Percentiles rank a stretch among this genome's conserved stretches.
phyloP scores from a whole-genome alignment of 768 basidiomycete species.

The Epithele typhae region DNA sequence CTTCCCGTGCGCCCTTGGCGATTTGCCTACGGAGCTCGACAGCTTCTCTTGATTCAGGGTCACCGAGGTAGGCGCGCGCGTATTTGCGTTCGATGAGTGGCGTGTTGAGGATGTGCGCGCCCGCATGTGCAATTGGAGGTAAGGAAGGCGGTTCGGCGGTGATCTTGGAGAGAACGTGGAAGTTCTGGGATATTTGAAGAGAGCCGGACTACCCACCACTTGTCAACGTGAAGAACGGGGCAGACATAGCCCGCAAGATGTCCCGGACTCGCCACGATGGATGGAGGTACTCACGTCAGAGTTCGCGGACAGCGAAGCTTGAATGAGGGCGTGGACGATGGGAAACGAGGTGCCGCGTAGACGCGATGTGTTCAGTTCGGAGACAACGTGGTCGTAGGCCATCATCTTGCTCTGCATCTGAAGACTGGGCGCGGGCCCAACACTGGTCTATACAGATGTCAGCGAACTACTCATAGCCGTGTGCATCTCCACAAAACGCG shows the following conservation, averaged over 20 bases:
- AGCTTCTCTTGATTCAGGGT: constrained; percentile 62
- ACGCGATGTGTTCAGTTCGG: constrained; percentile 72
- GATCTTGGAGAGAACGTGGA: constrained; percentile 73
- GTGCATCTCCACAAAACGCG: no score
- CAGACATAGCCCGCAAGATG: no score
- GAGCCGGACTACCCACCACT: constrained; percentile 33
- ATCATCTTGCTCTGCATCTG: constrained; percentile 96
- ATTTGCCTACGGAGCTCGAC: constrained; percentile 65
- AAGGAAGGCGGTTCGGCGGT: constrained; percentile 71
- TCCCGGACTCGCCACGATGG: not conserved
- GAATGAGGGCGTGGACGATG: constrained; percentile 65
- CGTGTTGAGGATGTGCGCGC: constrained; percentile 78
- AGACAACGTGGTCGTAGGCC: constrained; percentile 83
- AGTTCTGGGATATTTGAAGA: constrained; percentile 63
- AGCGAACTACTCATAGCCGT: no score
- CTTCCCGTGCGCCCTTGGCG: constrained; percentile 70
- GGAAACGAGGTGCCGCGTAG: constrained; percentile 71
- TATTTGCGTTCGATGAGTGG: constrained; percentile 79
- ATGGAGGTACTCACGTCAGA: constrained; percentile 43
- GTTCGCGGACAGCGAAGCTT: constrained; percentile 58
- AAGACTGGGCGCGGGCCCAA: constrained; percentile 54
- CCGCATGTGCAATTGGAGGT: constrained; percentile 73
- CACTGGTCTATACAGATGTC: constrained; percentile 34
- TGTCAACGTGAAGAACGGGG: not conserved
- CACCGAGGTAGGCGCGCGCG: constrained; percentile 70